Base-by-base conservation (phyloP, 2,329 filamentous ascomycete species). In the Zymoseptoria crescenta region DNA sequence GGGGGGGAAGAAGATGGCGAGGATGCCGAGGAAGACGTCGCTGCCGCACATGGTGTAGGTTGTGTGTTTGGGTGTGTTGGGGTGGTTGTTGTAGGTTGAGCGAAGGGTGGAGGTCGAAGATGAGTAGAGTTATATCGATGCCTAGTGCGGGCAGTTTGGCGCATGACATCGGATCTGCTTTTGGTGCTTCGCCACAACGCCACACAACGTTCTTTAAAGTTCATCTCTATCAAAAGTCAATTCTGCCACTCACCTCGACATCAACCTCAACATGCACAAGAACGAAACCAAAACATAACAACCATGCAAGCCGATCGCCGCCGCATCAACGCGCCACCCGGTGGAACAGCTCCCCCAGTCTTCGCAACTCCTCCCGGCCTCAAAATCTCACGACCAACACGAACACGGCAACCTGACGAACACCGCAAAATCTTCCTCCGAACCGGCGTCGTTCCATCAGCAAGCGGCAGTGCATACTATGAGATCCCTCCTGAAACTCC, bases 361-460 rank as follows among this genome's bases (percentile, higher is more conserved):
- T 96, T 87, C 71, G 82, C 78, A 54, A 74, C 77, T 49, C 74
- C 84, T 64, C 75, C 79, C 10, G 74, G 76, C 52, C 66, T 74
- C 35, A 68, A 77, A 56, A 74, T 77, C 61, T 69, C 77, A 53
- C 75, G 75, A 64, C 81, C 85, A 62, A 74, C 76, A 54, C 80
- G 85, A 64, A 77, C 79, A 58, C 83, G 89, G 72, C 80, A 83
- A 58, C 79, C 86, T 54, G 85, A 89, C 76, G 83, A 87, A 65
- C 83, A 94, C 64, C 84, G 93, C 70, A 92, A 91, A 76, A 90
- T 95, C 75, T 96, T 93, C 73, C 80, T 97, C 51, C 91, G 94
- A 74, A 96, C 93, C 8, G 91, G 91, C 24, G 83, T 97, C 4
- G 92, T 94, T 0, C 93, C 94, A 19, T 95, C 93, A 13, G 94